Conservation (phyloP, 257 asterid species). For the Solanum peruvianum region DNA sequence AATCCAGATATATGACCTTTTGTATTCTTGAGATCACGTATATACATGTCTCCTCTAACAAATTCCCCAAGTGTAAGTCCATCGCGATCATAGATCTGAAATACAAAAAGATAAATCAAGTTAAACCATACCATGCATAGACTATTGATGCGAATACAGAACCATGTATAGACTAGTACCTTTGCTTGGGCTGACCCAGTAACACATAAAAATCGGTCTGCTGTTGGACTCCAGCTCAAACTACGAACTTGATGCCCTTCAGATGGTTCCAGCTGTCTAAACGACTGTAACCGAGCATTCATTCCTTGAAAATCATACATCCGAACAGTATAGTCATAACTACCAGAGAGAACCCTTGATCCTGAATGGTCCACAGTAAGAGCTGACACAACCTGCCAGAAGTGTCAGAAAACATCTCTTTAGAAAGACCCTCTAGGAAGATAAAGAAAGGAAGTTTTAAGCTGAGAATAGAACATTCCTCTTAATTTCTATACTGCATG, state of each 20-base stretch:
- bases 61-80: constrained; percentile 92
- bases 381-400: constrained; percentile 73
- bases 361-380: constrained; percentile 92
- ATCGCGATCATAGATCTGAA: constrained; percentile 92
- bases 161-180: constrained; percentile 18
- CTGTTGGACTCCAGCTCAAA: constrained; percentile 97
- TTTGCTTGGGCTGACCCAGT: constrained; percentile 99
- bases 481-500: background rate
- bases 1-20: constrained; percentile 95
- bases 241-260: constrained; percentile 98
- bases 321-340: constrained; percentile 83
- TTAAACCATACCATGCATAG: background rate
- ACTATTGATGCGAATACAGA: background rate
- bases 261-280: constrained; percentile 89
- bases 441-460: background rate
- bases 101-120: constrained; percentile 3
- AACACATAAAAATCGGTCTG: constrained; percentile 87
- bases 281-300: constrained; percentile 91
- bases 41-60: constrained; percentile 96
- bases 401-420: background rate
- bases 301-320: constrained; percentile 98
- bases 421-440: background rate
- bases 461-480: background rate
- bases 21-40: constrained; percentile 89
- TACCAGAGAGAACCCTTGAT: constrained; percentile 87